Evolutionary conservation across 2,329 filamentous ascomycete genomes (phyloP).

Genomic region (Fusarium compactum): DNA sequence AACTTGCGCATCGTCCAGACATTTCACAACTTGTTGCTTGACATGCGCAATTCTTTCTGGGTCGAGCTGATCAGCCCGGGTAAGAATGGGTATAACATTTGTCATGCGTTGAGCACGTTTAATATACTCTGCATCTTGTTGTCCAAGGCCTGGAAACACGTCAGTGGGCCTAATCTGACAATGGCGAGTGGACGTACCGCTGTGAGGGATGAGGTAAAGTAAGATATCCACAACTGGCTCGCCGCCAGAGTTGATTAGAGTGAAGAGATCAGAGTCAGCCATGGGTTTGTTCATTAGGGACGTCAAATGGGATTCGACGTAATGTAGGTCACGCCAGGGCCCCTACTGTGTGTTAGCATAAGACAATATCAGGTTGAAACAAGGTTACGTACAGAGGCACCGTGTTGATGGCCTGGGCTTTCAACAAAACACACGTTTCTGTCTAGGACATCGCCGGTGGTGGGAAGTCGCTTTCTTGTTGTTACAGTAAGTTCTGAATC

Average conservation of each 20-base stretch:
- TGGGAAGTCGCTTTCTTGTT: slow-evolving; percentile 73
- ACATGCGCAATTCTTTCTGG: slow-evolving; percentile 66
- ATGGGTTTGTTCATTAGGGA: slow-evolving; percentile 63
- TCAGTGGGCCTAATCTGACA: slow-evolving; percentile 8
- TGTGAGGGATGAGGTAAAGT: slow-evolving; percentile 81
- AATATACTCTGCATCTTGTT: slow-evolving; percentile 76
- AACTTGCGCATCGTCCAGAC: slow-evolving; percentile 69
- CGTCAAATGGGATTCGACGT: slow-evolving; percentile 70
- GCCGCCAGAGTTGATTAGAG: slow-evolving; percentile 82
- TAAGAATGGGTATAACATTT: slow-evolving; percentile 86
- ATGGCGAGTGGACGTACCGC: slow-evolving; percentile 58
- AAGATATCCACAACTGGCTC: slow-evolving; percentile 87
- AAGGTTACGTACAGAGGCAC: slow-evolving; percentile 62
- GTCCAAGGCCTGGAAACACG: slow-evolving; percentile 48
- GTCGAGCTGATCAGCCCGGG: slow-evolving; percentile 78
- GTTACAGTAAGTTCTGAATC: slow-evolving; percentile 73
- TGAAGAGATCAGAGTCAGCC: slow-evolving; percentile 79
- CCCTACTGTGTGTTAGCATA: slow-evolving; percentile 62
- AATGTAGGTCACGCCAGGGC: slow-evolving; percentile 73
- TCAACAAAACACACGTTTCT: slow-evolving; percentile 96
- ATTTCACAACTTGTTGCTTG: slow-evolving; percentile 70
- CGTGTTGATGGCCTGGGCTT: slow-evolving; percentile 73
- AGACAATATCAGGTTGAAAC: too few species aligned
- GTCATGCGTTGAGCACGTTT: slow-evolving; percentile 77
- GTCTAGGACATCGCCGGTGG: slow-evolving; percentile 81